Base-by-base conservation (phyloP, 1,284 basidiomycete genomes). In the Abortiporus biennis region DNA sequence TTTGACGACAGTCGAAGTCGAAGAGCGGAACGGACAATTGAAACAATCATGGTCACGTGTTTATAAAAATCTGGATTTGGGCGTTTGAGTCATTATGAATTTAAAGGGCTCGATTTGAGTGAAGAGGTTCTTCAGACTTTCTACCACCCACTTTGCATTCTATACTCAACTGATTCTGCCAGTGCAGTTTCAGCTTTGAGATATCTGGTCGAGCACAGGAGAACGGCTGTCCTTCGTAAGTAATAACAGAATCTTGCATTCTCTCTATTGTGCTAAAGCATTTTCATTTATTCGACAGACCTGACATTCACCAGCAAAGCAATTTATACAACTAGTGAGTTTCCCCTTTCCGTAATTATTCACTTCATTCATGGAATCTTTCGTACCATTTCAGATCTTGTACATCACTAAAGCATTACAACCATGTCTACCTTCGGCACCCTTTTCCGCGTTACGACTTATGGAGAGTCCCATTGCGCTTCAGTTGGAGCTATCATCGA, bases 401-500 rank as follows among this genome's bases (percentile, higher is more conserved):
- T 36, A 20, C 17, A 20, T 19, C 35, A 29, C 29, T 37, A 17
- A 12, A 15, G 13, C 9, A 34, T 23, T 41, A 12, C 20, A 30
- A 33, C 13, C 48, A 98, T 98, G 95, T 96, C 92, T 27, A 89
- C 92, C 35, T 98, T 91, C 63, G 96, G 95, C 34, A 78, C 72
- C 16, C 67, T 88, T 38, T 99, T 91, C 72, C 80, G 92, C 41
- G 95, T 99, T 31, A 94, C 94, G 46, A 99, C 96, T 48, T 99
- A 90, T 61, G 96, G 96, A 51, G 96, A 99, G 72, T 92, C 88
- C 47, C 96, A 99, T 62, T 98, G 96, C 65, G 81, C 90, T 45
- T 95, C 92, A 3, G 95, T 99, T 27, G 96, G 96, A 25, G 92
- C 91, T 47, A 98, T 99, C 67, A 85, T 99, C 57, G 96, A 98